These are phyloP conservation scores for Syncephalastrum monosporum DNA, from an alignment of 371 early-diverging fungal species.

Conservation along the genomic window DNA sequence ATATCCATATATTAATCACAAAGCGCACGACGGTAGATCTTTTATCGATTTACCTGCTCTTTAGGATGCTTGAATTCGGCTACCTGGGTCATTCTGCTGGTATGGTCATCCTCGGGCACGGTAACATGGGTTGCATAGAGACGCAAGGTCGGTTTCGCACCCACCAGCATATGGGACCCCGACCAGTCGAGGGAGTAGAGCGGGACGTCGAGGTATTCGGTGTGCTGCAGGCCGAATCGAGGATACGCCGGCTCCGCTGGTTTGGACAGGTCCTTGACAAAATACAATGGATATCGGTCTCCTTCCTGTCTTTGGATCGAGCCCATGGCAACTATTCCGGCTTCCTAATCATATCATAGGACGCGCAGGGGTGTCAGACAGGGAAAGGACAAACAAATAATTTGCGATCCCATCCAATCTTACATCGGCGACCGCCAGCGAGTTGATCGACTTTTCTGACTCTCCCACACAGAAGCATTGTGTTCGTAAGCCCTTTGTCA, in stretches of 20 bases:
- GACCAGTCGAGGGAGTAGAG: slow-evolving; percentile 38
- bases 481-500: slow-evolving; percentile 24
- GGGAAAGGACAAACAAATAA: not conserved
- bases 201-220: slow-evolving; percentile 20
- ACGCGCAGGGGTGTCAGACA: not conserved
- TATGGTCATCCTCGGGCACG: slow-evolving; percentile 2
- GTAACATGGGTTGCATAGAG: slow-evolving; percentile 18
- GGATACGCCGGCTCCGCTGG: not conserved
- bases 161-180: slow-evolving; percentile 26
- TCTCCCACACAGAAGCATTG: slow-evolving; percentile 15
- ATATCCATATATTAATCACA: slow-evolving; percentile 1
- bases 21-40: too few relatives aligned
- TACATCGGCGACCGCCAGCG: slow-evolving; percentile 32
- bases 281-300: slow-evolving; percentile 18
- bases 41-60: slow-evolving; percentile 7
- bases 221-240: slow-evolving; percentile 9
- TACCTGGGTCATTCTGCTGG: slow-evolving; percentile 5
- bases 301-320: slow-evolving; percentile 20
- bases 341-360: slow-evolving; percentile 5
- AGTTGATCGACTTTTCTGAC: slow-evolving; percentile 26
- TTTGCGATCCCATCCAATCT: not conserved
- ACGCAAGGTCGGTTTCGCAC: slow-evolving; percentile 17
- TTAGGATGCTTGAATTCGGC: slow-evolving; percentile 21
- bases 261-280: slow-evolving; percentile 25
- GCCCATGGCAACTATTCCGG: slow-evolving; percentile 25